Base-by-base conservation (phyloP, 148 eudicot genomes). In the Camellia granthamiana region DNA sequence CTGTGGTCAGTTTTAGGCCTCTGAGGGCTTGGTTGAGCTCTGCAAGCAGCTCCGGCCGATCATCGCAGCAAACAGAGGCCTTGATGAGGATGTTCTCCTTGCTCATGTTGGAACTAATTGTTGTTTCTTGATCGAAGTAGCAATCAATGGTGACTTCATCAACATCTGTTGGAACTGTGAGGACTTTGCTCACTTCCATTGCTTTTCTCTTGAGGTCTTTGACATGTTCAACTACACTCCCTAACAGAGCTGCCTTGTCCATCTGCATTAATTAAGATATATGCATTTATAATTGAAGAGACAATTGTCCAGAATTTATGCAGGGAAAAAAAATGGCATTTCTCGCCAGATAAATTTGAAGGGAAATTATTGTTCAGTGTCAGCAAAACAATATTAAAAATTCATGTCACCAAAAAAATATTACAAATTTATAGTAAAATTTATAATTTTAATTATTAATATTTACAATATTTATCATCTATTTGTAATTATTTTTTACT, bases 231-330 rank as follows among this genome's bases (percentile, higher is more conserved):
- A 96, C 94, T 21, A 86, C 93, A 49, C 85, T 89, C 74, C 90
- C 92, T 54, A 95, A 49, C 38, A 95, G 89, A 56, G 92, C 92
- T 78, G 99, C 99, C 86, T 93, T 96, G 86, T 96, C 99, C 99
- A 96, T 92, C 99, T 96, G 87, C 84, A 62, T 9, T n/a, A 5
- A 70, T 58, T 30, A 30, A 30, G 38, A 30, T 30, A 30, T 1
- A 30, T 30, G 38, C 38, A 30, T 30, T 1, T 30, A 30, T 30
- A 30, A 30, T 30, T 30, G 38, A 30, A 30, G 38, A 30, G 38
- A 30, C 38, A 30, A 30, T 30, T 30, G 38, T 30, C 38, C 38
- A 30, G 38, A 30, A 30, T 30, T 30, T 30, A 30, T 1, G 38
- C 0, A 30, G 38, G 38, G 30, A 30, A 30, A 30, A 30, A 30